Conservation (phyloP, 345 rosid genomes). For the Theobroma cacao region DNA sequence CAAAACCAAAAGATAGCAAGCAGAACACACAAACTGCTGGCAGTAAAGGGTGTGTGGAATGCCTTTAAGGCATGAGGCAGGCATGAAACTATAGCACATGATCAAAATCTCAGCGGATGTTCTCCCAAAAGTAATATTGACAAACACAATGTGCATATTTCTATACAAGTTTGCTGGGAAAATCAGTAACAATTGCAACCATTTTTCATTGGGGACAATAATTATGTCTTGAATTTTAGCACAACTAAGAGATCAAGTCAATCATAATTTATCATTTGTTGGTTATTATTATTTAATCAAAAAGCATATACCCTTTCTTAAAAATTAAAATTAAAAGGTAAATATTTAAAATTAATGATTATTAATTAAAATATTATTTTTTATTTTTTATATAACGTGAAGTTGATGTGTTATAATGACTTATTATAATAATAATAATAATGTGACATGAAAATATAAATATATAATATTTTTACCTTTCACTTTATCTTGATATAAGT, state of each 20-base stretch:
- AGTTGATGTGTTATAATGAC: too few species aligned
- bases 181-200: not conserved
- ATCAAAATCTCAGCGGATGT: not conserved
- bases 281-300: not conserved
- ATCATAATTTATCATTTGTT: not conserved
- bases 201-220: not conserved
- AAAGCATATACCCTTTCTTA: not conserved
- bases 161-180: not conserved
- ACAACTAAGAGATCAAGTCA: not conserved
- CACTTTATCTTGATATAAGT: too few species aligned
- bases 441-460: too few species aligned
- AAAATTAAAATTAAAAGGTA: too few species aligned
- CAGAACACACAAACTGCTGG: not conserved
- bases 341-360: too few species aligned
- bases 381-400: too few species aligned
- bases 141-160: not conserved
- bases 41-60: not conserved
- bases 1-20: not conserved
- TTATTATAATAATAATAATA: too few species aligned
- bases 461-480: too few species aligned
- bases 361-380: not conserved
- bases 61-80: not conserved
- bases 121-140: not conserved
- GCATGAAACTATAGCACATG: not conserved
- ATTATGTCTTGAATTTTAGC: not conserved